Percentiles rank a stretch among this genome's conserved stretches.
Conservation (phyloP, 306 rosid genomes). For the Cucurbita maxima region DNA sequence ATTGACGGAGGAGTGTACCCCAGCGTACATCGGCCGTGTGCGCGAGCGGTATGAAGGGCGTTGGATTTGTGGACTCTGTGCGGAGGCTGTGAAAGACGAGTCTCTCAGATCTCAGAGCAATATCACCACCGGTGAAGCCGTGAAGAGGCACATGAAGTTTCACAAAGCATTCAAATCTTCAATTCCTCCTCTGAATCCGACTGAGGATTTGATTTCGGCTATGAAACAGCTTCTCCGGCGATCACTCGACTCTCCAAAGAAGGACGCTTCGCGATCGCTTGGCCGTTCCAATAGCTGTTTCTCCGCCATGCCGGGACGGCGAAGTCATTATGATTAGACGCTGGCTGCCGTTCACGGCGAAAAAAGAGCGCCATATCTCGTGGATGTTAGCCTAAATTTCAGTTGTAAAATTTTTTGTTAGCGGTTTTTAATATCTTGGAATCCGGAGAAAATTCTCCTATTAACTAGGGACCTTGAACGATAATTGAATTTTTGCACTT, state of each 20-base stretch:
- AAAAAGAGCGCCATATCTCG: too few relatives aligned
- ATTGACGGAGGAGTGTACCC: conserved; percentile 67
- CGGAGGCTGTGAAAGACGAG: conserved; percentile 63
- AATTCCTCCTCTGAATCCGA: conserved; percentile 28
- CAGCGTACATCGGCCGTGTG: conserved; percentile 36
- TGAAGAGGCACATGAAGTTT: conserved; percentile 37
- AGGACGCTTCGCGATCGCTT: conserved; percentile 17
- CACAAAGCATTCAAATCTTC: conserved; percentile 33
- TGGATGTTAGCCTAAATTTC: background rate
- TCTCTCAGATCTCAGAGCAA: conserved; percentile 14
- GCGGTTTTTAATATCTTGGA: background rate
- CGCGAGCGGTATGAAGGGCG: conserved; percentile 43
- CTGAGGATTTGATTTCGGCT: conserved; percentile 34
- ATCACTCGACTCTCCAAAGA: conserved; percentile 33
- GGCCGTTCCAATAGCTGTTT: conserved; percentile 37
- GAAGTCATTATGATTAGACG: background rate
- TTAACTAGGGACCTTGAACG: background rate
- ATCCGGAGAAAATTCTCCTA: background rate
- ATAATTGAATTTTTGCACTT: background rate
- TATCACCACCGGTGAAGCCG: conserved; percentile 43
- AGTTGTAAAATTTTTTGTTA: background rate
- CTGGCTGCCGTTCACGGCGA: background rate
- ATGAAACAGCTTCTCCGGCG: conserved; percentile 52
- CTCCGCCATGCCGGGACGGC: conserved; percentile 10
- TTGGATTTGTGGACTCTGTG: conserved; percentile 79